Conservation (phyloP, 805 yeast genomes). For the Cyberlindnera mycetangii region DNA sequence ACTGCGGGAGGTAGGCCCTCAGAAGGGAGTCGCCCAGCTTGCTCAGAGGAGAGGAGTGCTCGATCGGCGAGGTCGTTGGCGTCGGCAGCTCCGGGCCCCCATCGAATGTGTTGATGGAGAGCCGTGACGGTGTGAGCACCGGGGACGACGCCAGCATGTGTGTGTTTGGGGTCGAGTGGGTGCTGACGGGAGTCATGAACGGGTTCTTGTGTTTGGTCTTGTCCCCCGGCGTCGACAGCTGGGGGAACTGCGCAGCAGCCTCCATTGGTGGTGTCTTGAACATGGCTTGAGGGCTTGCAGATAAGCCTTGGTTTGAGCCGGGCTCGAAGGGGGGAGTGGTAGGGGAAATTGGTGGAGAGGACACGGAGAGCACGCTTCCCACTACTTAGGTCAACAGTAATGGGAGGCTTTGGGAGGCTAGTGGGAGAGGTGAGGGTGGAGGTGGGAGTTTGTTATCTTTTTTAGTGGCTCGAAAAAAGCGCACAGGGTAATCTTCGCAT, state of each 20-base stretch:
- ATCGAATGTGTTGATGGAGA: background rate
- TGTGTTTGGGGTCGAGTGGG: background rate
- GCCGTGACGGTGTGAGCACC: background rate
- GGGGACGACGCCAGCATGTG: background rate
- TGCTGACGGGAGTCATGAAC: background rate
- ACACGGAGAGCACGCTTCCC: too few relatives aligned
- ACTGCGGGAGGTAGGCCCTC: conserved; percentile 3
- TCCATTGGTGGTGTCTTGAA: conserved; percentile 13
- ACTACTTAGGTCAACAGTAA: too few relatives aligned
- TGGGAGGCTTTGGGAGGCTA: too few relatives aligned
- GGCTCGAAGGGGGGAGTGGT: background rate
- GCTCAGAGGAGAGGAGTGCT: background rate
- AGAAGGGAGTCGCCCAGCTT: background rate
- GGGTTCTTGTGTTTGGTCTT: conserved; percentile 1
- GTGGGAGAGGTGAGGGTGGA: too few relatives aligned
- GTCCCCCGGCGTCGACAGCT: background rate
- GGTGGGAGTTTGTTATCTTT: too few relatives aligned
- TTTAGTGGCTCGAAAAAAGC: too few relatives aligned
- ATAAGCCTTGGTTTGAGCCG: background rate
- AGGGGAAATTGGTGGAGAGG: too few relatives aligned
- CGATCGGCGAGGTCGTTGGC: conserved; percentile 4
- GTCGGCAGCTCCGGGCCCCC: background rate
- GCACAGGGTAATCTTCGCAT: too few relatives aligned
- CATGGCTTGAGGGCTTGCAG: conserved; percentile 2
- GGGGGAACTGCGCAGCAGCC: background rate